Conservation (phyloP, 192 early-diverging fungal species). For the Linnemannia exigua region DNA sequence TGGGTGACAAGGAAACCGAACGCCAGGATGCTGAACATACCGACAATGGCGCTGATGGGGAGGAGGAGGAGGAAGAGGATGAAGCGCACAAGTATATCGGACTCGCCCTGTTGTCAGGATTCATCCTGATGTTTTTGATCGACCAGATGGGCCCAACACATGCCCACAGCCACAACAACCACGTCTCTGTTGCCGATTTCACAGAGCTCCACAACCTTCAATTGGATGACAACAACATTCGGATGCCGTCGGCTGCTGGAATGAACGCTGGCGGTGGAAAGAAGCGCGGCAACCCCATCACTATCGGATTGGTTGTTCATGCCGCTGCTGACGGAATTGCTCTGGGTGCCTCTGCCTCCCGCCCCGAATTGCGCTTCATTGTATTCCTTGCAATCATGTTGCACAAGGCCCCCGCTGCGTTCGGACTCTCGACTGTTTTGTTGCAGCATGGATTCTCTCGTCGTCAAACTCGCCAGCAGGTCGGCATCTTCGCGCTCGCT, state of each 20-base stretch:
- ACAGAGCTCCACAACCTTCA: conserved; percentile 45
- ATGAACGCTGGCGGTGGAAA: conserved; percentile 56
- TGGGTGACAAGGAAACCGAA: not conserved
- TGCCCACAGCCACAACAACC: conserved; percentile 51
- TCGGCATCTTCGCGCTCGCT: conserved; percentile 84
- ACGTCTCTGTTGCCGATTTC: conserved; percentile 40
- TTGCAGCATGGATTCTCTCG: conserved; percentile 79
- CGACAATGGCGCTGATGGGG: not conserved
- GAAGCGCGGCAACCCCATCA: conserved; percentile 67
- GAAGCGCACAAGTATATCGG: conserved; percentile 79
- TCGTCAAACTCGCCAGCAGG: conserved; percentile 77
- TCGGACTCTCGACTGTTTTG: conserved; percentile 91
- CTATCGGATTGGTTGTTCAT: conserved; percentile 96
- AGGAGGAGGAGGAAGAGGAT: conserved; percentile 29
- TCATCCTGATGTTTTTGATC: conserved; percentile 91
- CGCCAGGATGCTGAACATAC: conserved; percentile 15
- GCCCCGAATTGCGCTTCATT: conserved; percentile 74
- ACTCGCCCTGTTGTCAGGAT: conserved; percentile 84
- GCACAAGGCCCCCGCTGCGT: conserved; percentile 96
- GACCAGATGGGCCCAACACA: conserved; percentile 75
- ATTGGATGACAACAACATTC: conserved; percentile 46
- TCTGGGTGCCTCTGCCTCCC: conserved; percentile 86
- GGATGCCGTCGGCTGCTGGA: conserved; percentile 49
- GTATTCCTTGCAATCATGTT: conserved; percentile 96
- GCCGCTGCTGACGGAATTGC: conserved; percentile 97